phyloP scores from a whole-genome alignment of 2,329 filamentous ascomycete species.

The Trichothecium roseum region DNA sequence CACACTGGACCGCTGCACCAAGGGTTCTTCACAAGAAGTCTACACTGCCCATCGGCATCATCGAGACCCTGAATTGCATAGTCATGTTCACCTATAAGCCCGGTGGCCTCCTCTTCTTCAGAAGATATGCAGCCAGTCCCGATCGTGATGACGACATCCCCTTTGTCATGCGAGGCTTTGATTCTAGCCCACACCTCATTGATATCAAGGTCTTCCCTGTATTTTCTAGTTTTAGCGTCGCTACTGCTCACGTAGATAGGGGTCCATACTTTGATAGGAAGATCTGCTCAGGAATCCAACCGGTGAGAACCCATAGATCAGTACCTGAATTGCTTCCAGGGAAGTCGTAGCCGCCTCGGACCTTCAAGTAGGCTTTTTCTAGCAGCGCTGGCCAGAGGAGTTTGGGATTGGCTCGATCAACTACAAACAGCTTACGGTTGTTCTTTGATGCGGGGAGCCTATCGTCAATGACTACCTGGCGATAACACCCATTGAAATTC shows the following conservation, averaged over 20 bases:
- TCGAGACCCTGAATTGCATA: slow-evolving; percentile 84
- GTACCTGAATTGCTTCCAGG: slow-evolving; percentile 95
- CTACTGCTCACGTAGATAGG: not conserved
- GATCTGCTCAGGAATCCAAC: slow-evolving; percentile 94
- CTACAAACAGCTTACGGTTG: slow-evolving; percentile 69
- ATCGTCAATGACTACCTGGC: slow-evolving; percentile 83
- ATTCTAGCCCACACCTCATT: slow-evolving; percentile 71
- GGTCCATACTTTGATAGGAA: slow-evolving; percentile 62
- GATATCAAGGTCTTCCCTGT: slow-evolving; percentile 65
- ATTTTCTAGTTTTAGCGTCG: not conserved
- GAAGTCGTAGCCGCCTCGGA: slow-evolving; percentile 93
- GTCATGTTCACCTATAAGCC: slow-evolving; percentile 82
- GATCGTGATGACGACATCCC: slow-evolving; percentile 79
- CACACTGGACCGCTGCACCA: slow-evolving; percentile 78
- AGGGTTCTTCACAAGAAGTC: slow-evolving; percentile 85
- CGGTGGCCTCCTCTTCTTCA: slow-evolving; percentile 68
- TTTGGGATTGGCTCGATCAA: slow-evolving; percentile 72
- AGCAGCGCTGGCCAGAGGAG: slow-evolving; percentile 85
- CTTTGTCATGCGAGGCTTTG: slow-evolving; percentile 60
- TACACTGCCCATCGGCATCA: slow-evolving; percentile 44
- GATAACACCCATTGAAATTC: slow-evolving; percentile 90
- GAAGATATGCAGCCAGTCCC: slow-evolving; percentile 76
- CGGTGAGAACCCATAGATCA: slow-evolving; percentile 83
- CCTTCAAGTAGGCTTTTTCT: slow-evolving; percentile 94
- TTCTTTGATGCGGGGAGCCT: slow-evolving; percentile 69